Evolutionary conservation across 176 grass and related monocot genomes (phyloP), one percentile per base, ranked within the genome.

Genomic region (Ampelocalamus luodianensis): DNA sequence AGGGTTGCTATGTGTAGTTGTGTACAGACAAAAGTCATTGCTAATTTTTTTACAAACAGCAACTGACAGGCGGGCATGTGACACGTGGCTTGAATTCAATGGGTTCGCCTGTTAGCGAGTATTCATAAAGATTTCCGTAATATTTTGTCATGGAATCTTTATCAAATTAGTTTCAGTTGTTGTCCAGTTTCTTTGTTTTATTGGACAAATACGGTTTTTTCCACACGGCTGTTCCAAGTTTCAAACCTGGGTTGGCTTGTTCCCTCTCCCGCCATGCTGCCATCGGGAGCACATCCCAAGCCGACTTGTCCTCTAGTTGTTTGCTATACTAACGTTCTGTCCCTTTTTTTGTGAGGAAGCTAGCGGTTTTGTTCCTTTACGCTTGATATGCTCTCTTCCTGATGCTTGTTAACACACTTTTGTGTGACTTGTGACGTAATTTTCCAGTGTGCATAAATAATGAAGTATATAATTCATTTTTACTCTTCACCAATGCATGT

Each of bases 41-140:
- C 40, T 71, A 44, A 17, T 14, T 37, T 62, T 24, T 24, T 14
- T 70, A 45, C 9, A n/a, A 22, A 8, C 54, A 86, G 37, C 17
- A n/a, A 32, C 32, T 13, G 45, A 43, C 23, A 65, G 42, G 22
- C 15, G 5, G 48, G 15, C 4, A 50, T 50, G 4, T 78, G 39
- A 20, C 50, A 43, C 0, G 22, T 71, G 34, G 34, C 10, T 78
- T 71, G 54, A 78, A 51, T 69, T 83, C 34, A 78, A 55, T 78
- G 66, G 27, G 65, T 4, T 64, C 3, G 38, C 46, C 37, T 77
- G 22, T 44, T 37, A 44, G n/a, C 22, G 72, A 44, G 23, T 77
- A 3, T 55, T 20, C 15, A 10, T 43, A 4, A 68, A 32, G 62
- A 17, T 74, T 36, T 36, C 10, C 4, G 43, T 13, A 39, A 46